Percentiles rank a stretch among this genome's conserved stretches.
Evolutionary conservation across 192 early-diverging fungal genomes (phyloP).

Genomic region (Cetraspora pellucida): DNA sequence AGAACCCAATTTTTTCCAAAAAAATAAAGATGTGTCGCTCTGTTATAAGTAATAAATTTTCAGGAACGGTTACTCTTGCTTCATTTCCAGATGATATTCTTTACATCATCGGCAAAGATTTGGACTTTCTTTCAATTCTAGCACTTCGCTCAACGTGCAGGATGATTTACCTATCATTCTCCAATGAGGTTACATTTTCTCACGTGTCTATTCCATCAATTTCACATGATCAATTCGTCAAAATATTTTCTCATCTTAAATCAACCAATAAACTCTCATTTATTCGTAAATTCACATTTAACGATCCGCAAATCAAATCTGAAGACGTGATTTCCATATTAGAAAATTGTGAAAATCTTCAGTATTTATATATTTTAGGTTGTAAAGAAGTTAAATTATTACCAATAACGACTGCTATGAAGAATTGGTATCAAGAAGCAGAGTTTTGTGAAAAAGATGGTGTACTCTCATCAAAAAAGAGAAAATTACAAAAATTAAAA

Average conservation of each 20-base stretch:
- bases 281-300: slow-evolving; percentile 20
- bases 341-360: slow-evolving; percentile 10
- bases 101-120: slow-evolving; percentile 11
- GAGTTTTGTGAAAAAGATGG: not conserved
- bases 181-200: not conserved
- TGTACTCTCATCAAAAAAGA: not conserved
- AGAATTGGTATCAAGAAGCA: slow-evolving; percentile 7
- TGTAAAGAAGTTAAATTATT: not conserved
- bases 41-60: no score
- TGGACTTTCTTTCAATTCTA: slow-evolving; percentile 2
- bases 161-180: not conserved
- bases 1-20: no score
- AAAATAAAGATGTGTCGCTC: no score
- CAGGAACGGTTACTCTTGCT: not conserved
- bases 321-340: not conserved
- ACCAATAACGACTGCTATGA: not conserved
- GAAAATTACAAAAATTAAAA: slow-evolving; percentile 1
- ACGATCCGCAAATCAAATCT: not conserved
- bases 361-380: not conserved
- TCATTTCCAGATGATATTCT: slow-evolving; percentile 15
- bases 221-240: not conserved
- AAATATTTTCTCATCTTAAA: not conserved
- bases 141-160: not conserved
- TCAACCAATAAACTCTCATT: not conserved
- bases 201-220: not conserved